Evolutionary conservation across 371 early-diverging fungal genomes (phyloP).

Genomic region (Haplosporangium sp.): DNA sequence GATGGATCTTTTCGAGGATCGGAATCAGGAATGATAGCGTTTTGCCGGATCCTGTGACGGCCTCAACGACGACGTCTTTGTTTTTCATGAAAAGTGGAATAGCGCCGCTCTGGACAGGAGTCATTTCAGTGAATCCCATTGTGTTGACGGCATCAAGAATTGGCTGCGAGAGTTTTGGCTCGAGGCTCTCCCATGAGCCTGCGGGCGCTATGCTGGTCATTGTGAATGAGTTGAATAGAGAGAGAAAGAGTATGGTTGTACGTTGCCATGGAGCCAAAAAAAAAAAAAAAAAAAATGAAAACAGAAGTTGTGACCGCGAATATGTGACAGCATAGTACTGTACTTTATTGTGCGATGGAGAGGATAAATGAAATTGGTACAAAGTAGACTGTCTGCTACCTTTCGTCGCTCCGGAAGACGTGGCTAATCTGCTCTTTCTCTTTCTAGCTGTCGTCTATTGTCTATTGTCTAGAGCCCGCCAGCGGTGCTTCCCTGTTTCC

Average conservation of each 20-base stretch:
- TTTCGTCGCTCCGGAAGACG: too few species aligned
- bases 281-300: neutral
- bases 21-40: slow-evolving; percentile 98
- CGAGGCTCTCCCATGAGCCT: slow-evolving; percentile 61
- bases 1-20: slow-evolving; percentile 86
- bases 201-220: slow-evolving; percentile 55
- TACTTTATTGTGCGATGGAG: slow-evolving; percentile 9
- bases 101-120: slow-evolving; percentile 90
- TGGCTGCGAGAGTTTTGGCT: slow-evolving; percentile 52
- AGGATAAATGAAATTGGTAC: too few species aligned
- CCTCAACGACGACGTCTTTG: slow-evolving; percentile 99
- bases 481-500: too few species aligned
- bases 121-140: slow-evolving; percentile 78
- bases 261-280: neutral
- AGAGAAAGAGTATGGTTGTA: neutral
- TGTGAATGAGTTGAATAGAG: neutral
- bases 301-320: neutral
- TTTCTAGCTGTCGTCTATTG: too few species aligned
- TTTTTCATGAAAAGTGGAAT: slow-evolving; percentile 91
- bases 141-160: slow-evolving; percentile 57
- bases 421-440: too few species aligned
- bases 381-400: too few species aligned
- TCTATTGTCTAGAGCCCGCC: too few species aligned
- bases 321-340: neutral
- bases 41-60: slow-evolving; percentile 99